phyloP scores from a whole-genome alignment of 768 basidiomycete genomes.

The Boletus huronensis region DNA sequence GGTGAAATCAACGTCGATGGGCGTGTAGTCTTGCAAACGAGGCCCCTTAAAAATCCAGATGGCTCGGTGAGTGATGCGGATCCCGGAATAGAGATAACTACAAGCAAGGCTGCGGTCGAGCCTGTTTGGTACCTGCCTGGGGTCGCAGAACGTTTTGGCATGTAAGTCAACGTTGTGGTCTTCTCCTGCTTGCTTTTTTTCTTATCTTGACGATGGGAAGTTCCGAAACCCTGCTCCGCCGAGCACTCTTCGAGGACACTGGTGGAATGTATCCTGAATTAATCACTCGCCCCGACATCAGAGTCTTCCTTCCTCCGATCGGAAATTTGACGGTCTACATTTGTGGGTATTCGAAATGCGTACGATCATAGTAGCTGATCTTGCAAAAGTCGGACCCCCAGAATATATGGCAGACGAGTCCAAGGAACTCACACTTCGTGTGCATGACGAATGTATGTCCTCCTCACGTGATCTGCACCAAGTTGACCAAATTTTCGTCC shows the following conservation, averaged over 20 bases:
- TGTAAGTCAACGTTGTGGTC: conserved; percentile 47
- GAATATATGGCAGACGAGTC: conserved; percentile 69
- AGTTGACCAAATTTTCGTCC: background rate
- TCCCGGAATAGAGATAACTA: conserved; percentile 81
- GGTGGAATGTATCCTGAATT: conserved; percentile 96
- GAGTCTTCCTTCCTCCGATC: conserved; percentile 93
- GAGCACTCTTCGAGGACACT: conserved; percentile 95
- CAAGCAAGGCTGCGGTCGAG: conserved; percentile 94
- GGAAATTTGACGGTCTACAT: conserved; percentile 91
- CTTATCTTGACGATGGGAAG: conserved; percentile 34
- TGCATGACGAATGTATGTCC: conserved; percentile 85
- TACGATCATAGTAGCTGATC: background rate
- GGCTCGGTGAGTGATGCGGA: conserved; percentile 52
- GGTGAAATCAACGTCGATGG: conserved; percentile 80
- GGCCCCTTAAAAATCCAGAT: conserved; percentile 60
- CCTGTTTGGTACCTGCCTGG: conserved; percentile 96
- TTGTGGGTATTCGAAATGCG: conserved; percentile 43
- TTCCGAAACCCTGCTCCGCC: conserved; percentile 77
- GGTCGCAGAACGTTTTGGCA: conserved; percentile 89
- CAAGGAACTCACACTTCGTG: conserved; percentile 82
- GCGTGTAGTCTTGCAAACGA: conserved; percentile 70
- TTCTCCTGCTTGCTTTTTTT: background rate
- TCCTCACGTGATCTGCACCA: background rate
- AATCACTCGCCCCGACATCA: conserved; percentile 92
- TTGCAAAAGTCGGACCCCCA: conserved; percentile 69